phyloP scores from a whole-genome alignment of 2,329 filamentous ascomycete species.

The Fusarium sp. region DNA sequence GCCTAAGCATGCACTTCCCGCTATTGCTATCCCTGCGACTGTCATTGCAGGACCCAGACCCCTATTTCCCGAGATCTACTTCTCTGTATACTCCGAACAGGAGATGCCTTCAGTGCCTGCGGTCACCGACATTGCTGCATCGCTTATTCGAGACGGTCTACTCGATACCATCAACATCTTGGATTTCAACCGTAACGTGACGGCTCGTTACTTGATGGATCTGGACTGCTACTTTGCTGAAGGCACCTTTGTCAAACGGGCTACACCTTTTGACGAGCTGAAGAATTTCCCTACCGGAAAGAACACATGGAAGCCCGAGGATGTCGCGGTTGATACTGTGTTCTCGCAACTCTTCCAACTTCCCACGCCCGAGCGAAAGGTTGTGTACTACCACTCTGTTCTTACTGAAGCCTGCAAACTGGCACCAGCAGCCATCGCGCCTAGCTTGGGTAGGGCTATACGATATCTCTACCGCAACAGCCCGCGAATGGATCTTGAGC shows the following conservation, averaged over 20 bases:
- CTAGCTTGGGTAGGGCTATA: slow-evolving; percentile 92
- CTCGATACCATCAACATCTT: slow-evolving; percentile 94
- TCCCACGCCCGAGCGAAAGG: slow-evolving; percentile 88
- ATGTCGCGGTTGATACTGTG: slow-evolving; percentile 96
- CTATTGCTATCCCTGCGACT: slow-evolving; percentile 79
- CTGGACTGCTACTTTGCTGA: slow-evolving; percentile 94
- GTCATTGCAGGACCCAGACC: slow-evolving; percentile 80
- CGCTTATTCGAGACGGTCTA: slow-evolving; percentile 85
- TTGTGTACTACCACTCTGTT: slow-evolving; percentile 96
- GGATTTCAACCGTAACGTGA: slow-evolving; percentile 89
- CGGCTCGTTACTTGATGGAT: slow-evolving; percentile 91
- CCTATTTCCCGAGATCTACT: slow-evolving; percentile 92
- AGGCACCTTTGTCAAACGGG: slow-evolving; percentile 91
- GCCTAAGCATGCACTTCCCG: slow-evolving; percentile 82
- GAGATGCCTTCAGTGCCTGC: slow-evolving; percentile 90
- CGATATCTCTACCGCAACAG: slow-evolving; percentile 88
- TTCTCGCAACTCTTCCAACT: slow-evolving; percentile 95
- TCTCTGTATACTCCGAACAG: slow-evolving; percentile 91
- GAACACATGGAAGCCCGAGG: slow-evolving; percentile 96
- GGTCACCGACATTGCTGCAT: slow-evolving; percentile 80
- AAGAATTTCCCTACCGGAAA: slow-evolving; percentile 74
- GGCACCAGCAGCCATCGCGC: slow-evolving; percentile 94
- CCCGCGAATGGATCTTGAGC: slow-evolving; percentile 86
- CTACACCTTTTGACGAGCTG: slow-evolving; percentile 91
- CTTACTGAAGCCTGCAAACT: slow-evolving; percentile 97